A percentile compares a stretch with the other conserved stretches of the same genome.
Conservation (phyloP, 805 yeast genomes). For the Ogataea minuta region DNA sequence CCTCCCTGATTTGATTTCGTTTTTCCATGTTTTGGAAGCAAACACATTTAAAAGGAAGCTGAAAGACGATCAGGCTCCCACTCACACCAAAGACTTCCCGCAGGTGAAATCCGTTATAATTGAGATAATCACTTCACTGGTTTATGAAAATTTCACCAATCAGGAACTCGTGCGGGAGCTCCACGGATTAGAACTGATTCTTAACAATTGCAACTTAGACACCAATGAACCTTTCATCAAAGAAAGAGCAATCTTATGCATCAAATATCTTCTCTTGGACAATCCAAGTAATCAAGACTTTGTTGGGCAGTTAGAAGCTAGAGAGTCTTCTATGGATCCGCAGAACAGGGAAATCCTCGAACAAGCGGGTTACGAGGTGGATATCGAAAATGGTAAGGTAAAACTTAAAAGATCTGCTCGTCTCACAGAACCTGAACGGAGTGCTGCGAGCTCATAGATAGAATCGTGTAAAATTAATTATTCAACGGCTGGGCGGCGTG, state of each 20-base stretch:
- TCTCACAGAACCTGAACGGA: constrained; percentile 18
- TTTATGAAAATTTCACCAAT: constrained; percentile 47
- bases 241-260: constrained; percentile 79
- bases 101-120: constrained; percentile 63
- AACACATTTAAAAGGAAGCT: constrained; percentile 37
- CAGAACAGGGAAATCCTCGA: constrained; percentile 43
- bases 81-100: constrained; percentile 47
- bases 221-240: constrained; percentile 84
- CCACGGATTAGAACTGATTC: constrained; percentile 67
- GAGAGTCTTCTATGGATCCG: constrained; percentile 56
- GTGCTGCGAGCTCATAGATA: not conserved
- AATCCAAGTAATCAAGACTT: constrained; percentile 73
- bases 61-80: constrained; percentile 26
- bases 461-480: not conserved
- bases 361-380: constrained; percentile 76
- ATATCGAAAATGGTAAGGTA: constrained; percentile 70
- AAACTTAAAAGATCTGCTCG: constrained; percentile 39
- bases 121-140: constrained; percentile 61
- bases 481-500: constrained; percentile 5
- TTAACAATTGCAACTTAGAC: constrained; percentile 83
- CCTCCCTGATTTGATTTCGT: constrained; percentile 34
- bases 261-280: constrained; percentile 61
- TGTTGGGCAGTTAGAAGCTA: constrained; percentile 76
- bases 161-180: constrained; percentile 67
- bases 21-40: constrained; percentile 42